Evolutionary conservation across 345 rosid genomes (phyloP), one percentile per base, ranked within the genome.

Genomic region (Aquilaria sinensis): DNA sequence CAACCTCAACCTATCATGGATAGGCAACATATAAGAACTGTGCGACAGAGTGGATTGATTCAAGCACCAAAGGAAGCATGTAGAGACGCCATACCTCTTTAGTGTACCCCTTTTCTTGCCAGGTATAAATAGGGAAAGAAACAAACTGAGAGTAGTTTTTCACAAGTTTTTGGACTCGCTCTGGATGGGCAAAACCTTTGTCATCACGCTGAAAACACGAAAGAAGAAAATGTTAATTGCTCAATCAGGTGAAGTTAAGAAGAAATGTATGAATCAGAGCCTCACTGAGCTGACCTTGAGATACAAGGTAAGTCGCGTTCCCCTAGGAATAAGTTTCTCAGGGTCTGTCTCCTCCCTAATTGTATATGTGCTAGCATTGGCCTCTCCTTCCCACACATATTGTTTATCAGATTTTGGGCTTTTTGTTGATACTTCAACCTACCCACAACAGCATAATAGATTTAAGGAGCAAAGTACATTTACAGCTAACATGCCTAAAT

Each of bases 141-240:
- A 94, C 97, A 58, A 94, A 94, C 75, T 94, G 97, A 16, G 99
- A 94, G 56, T 94, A 94, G 77, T 90, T 90, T 72, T 82, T 94
- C 80, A 94, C 96, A 37, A 94, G 97, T 88, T 80, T 94, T 78
- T 88, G 81, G 73, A 94, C 72, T 67, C 92, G 72, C 64, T 94
- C 99, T 5, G 99, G 96, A 77, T 94, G 81, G 32, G 99, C 96
- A 80, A 90, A 90, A 59, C 77, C 79, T 81, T 94, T 94, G 73
- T 83, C 91, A 68, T 90, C 97, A 57, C 53, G 67, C 97, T 94
- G 76, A 65, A 66, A 66, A 41, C 12, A 49, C 51, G 45, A 59
- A 70, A 58, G 5, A 58, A 61, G 0, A 57, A 56, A 33, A 80
- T 74, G 58, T 59, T 46, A 48, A 29, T 29, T 64, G 31, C 23